Conservation (phyloP, 164 flowering plant genomes). For the grape (Vitis vinifera) region DNA sequence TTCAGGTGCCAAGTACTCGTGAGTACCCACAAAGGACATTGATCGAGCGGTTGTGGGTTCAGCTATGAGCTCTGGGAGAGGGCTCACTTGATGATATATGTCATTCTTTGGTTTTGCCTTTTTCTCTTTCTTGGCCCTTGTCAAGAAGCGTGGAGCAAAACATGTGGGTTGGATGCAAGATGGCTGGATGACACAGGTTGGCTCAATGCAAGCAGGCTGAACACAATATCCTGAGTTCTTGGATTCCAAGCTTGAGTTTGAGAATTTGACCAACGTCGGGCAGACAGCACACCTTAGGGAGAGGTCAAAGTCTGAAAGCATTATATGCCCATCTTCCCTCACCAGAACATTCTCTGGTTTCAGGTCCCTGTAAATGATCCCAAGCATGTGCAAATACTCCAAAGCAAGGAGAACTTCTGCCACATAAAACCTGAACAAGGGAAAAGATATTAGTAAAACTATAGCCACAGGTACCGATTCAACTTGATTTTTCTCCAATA, state of each 20-base stretch:
- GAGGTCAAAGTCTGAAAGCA: conserved; percentile 96
- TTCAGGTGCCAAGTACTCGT: conserved; percentile 93
- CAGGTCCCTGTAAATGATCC: conserved; percentile 88
- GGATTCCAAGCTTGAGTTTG: conserved; percentile 40
- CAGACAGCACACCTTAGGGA: conserved; percentile 74
- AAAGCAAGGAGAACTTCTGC: conserved; percentile 95
- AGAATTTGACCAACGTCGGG: conserved; percentile 70
- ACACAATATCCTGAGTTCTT: conserved; percentile 61
- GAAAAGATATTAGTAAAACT: neutral
- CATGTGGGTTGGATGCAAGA: conserved; percentile 80
- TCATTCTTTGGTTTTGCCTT: conserved; percentile 51
- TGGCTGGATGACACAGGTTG: conserved; percentile 66
- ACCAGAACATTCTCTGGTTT: conserved; percentile 93
- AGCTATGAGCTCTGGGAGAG: conserved; percentile 83
- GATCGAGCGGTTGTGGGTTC: conserved; percentile 91
- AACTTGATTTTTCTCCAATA: neutral
- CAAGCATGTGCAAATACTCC: conserved; percentile 97
- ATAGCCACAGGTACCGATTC: neutral
- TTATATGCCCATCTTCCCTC: conserved; percentile 91
- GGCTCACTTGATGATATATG: conserved; percentile 42
- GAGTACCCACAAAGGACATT: conserved; percentile 95
- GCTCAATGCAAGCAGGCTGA: conserved; percentile 69
- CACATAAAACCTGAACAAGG: conserved; percentile 70
- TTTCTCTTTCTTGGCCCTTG: conserved; percentile 57
- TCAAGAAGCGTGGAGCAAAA: conserved; percentile 66